These are phyloP conservation scores for Alternaria burnsii DNA, from an alignment of 2,329 filamentous ascomycete genomes.

Conservation along the genomic window DNA sequence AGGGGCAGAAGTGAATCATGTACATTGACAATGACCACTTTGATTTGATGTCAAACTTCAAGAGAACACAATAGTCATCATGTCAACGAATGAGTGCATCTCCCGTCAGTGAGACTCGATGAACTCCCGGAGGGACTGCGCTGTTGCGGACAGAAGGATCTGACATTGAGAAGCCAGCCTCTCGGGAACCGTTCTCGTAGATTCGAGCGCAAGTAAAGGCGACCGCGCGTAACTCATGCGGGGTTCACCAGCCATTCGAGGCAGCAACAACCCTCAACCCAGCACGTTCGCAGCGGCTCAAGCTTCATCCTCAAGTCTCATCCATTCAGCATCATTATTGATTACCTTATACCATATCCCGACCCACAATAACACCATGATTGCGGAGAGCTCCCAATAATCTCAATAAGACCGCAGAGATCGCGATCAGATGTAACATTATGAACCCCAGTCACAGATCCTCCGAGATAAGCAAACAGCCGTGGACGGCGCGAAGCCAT, in stretches of 20 bases:
- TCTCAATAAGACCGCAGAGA: background rate
- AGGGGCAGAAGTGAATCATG: background rate
- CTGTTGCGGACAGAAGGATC: background rate
- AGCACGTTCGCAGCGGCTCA: background rate
- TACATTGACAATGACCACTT: background rate
- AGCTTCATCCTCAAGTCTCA: background rate
- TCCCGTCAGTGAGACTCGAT: background rate
- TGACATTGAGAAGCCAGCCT: background rate
- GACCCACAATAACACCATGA: background rate
- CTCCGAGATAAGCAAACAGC: conserved; percentile 4
- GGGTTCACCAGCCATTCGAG: background rate
- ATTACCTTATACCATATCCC: background rate
- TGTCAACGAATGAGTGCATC: background rate
- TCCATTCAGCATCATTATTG: background rate
- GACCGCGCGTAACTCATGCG: background rate
- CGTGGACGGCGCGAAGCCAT: conserved; percentile 1
- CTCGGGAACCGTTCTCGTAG: background rate
- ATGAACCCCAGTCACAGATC: conserved; percentile 3
- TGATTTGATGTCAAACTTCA: background rate
- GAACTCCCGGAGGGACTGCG: background rate
- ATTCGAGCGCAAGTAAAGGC: background rate
- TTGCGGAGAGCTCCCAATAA: background rate
- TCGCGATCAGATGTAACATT: background rate
- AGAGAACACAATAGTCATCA: background rate
- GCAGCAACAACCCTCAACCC: background rate